A percentile compares a stretch with the other conserved stretches of the same genome.
Evolutionary conservation across 306 rosid species (phyloP).

Genomic region (Trifolium pratense): DNA sequence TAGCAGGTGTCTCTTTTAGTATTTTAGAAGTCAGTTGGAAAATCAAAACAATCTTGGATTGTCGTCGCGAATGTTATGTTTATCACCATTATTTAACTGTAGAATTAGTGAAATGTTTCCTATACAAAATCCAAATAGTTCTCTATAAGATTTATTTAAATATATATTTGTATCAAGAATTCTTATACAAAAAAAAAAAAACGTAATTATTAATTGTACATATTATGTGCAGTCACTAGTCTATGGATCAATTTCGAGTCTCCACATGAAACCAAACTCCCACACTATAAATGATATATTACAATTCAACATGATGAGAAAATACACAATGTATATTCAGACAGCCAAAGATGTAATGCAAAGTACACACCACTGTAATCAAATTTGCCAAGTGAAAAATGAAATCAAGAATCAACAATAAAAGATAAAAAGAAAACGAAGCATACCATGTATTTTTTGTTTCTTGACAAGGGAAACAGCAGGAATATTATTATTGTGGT

Average conservation of each 20-base stretch:
- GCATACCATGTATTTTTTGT: constrained; percentile 2
- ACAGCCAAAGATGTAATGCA: neutral
- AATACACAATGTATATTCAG: neutral
- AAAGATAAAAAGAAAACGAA: neutral
- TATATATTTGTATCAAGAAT: too few species aligned
- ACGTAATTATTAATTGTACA: too few species aligned
- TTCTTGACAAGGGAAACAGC: neutral
- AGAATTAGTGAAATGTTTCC: too few species aligned
- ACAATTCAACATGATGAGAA: neutral
- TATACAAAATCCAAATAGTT: too few species aligned
- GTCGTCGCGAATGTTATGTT: too few species aligned
- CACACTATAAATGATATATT: neutral
- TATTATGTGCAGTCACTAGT: neutral
- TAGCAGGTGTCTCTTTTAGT: too few species aligned
- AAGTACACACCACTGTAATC: neutral
- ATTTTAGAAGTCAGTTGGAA: too few species aligned
- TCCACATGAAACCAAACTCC: neutral
- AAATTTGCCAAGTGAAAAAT: neutral
- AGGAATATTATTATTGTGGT: neutral
- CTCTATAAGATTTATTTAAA: too few species aligned
- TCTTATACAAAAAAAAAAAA: too few species aligned
- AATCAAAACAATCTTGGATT: too few species aligned
- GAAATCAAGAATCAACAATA: neutral
- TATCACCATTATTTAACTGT: too few species aligned
- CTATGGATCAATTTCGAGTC: neutral